Percentiles rank a stretch among this genome's conserved stretches.
Evolutionary conservation across 139 green algal species (phyloP).

Genomic region (Closterium sp.): DNA sequence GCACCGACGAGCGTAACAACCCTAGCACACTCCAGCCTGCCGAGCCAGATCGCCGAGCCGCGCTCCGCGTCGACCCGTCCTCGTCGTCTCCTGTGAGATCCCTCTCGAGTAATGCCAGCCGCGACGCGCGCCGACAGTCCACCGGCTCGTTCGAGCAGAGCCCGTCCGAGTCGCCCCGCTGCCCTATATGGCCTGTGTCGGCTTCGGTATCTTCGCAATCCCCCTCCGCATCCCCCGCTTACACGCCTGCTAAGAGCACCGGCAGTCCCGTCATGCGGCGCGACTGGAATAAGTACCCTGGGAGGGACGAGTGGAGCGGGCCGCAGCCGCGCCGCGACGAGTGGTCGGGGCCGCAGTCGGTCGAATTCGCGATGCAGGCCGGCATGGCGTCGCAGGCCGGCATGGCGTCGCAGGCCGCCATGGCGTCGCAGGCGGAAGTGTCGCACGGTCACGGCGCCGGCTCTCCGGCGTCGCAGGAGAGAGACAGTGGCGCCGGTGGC

Average conservation of each 20-base stretch:
- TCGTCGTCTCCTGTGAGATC: not conserved
- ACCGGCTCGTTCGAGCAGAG: not conserved
- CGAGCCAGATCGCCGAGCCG: not conserved
- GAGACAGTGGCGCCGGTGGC: not conserved
- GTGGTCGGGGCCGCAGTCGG: not conserved
- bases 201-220: not conserved
- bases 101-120: not conserved
- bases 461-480: not conserved
- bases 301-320: not conserved
- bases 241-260: not conserved
- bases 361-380: not conserved
- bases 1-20: not conserved
- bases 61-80: not conserved
- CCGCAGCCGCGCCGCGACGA: not conserved
- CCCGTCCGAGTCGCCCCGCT: not conserved
- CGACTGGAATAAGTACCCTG: not conserved
- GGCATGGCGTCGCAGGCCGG: not conserved
- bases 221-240: not conserved
- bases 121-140: not conserved
- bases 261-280: not conserved
- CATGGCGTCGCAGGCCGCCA: not conserved
- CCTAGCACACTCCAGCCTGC: not conserved
- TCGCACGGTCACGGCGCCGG: not conserved
- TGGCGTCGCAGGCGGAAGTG: not conserved
- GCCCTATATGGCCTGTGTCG: slow-evolving; percentile 4